Conservation (phyloP, 1,284 basidiomycete genomes). For the Moniliella sp. region DNA sequence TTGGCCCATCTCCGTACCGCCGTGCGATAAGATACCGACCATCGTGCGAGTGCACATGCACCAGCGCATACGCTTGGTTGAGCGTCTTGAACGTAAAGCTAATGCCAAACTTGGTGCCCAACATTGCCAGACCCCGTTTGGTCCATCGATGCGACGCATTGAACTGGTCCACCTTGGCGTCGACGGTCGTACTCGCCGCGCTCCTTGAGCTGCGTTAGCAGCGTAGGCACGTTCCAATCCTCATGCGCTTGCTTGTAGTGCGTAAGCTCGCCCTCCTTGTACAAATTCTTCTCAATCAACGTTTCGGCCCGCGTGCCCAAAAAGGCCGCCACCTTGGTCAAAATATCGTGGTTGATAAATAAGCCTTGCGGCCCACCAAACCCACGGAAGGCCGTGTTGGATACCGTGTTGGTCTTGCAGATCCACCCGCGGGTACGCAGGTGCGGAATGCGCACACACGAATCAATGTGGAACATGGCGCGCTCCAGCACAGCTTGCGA, state of each 20-base stretch:
- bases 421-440: slow-evolving; percentile 27
- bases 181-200: slow-evolving; percentile 21
- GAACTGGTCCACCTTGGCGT: slow-evolving; percentile 23
- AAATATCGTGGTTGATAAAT: slow-evolving; percentile 28
- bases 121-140: slow-evolving; percentile 31
- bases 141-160: slow-evolving; percentile 27
- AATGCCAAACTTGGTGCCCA: slow-evolving; percentile 34
- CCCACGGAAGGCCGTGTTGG: slow-evolving; percentile 34
- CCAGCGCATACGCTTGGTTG: slow-evolving; percentile 33
- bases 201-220: slow-evolving; percentile 19
- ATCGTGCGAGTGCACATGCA: slow-evolving; percentile 33
- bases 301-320: slow-evolving; percentile 28
- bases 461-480: slow-evolving; percentile 33
- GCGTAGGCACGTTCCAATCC: slow-evolving; percentile 34
- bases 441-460: slow-evolving; percentile 24
- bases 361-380: slow-evolving; percentile 35
- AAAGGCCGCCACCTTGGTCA: slow-evolving; percentile 26
- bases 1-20: slow-evolving; percentile 30
- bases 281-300: slow-evolving; percentile 30
- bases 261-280: slow-evolving; percentile 29
- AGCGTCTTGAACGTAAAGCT: slow-evolving; percentile 17
- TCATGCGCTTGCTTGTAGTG: slow-evolving; percentile 31
- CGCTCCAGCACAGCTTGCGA: slow-evolving; percentile 33
- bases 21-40: slow-evolving; percentile 25
- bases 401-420: slow-evolving; percentile 34